Evolutionary conservation across 306 rosid species (phyloP), one percentile per base, ranked within the genome.

Genomic region (Medicago arabica): DNA sequence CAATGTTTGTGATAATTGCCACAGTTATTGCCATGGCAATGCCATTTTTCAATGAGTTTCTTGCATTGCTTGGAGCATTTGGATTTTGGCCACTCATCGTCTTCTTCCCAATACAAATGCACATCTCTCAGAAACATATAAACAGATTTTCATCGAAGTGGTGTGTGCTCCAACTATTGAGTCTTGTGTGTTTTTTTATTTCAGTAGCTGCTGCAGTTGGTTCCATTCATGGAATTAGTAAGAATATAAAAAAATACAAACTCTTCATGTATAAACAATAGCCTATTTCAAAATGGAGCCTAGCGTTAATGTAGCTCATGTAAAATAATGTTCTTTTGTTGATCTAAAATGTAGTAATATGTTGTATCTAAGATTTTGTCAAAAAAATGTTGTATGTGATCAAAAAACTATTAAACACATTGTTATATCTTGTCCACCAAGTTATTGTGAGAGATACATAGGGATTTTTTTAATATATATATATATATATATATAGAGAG

Each of bases 11-110:
- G 71, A 51, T 68, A 18, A 2, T 81, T 6, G 81, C 39, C 1
- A 76, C 87, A 12, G 1, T 78, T 10, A 23, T 83, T 3, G 86
- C 85, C 2, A 85, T 82, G 85, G 90, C 87, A 0, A 75, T 89
- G 80, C 89, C 91, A 0, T 89, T 88, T 66, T 89, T 89, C 91
- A 80, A 88, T 0, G 87, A 85, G 72, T 80, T 88, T 74, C 85
- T 92, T 3, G 87, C 84, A 3, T 69, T 92, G 3, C 87, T 89
- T n/a, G 96, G 91, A 57, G 91, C 90, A 41, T 7, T 86, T 4
- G 93, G 89, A 16, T 89, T 83, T 49, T 89, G 93, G 96, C 91
- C 91, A 0, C 83, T 88, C 38, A 84, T 81, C 2, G 86, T 89
- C 1, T 89, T 85, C 53, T 82, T 91, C 59, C 95, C 91, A 0